These are phyloP conservation scores for Penicillium pulvis DNA, from an alignment of 495 filamentous ascomycete genomes.

Conservation along the genomic window DNA sequence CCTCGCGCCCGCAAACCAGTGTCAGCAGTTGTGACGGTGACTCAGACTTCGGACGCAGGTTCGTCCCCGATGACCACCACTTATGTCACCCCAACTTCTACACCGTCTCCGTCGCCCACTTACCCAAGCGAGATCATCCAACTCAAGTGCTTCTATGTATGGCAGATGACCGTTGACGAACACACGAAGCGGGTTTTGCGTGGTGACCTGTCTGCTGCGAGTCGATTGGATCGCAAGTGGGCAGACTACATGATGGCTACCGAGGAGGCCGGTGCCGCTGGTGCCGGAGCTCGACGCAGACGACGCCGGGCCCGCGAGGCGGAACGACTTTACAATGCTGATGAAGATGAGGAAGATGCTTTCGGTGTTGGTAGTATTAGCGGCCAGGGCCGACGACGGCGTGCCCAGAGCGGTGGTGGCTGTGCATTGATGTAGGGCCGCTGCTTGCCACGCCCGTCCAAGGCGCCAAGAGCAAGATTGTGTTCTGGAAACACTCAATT, in stretches of 20 bases:
- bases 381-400: slow-evolving; percentile 41
- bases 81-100: slow-evolving; percentile 33
- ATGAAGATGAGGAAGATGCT: slow-evolving; percentile 66
- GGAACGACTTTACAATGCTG: slow-evolving; percentile 65
- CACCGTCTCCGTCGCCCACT: slow-evolving; percentile 36
- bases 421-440: slow-evolving; percentile 57
- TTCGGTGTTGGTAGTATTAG: slow-evolving; percentile 29
- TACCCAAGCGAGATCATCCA: slow-evolving; percentile 75
- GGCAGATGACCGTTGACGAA: slow-evolving; percentile 92
- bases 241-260: slow-evolving; percentile 90
- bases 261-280: slow-evolving; percentile 77
- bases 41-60: slow-evolving; percentile 32
- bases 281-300: slow-evolving; percentile 64
- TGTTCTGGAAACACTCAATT: background rate
- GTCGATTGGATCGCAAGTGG: slow-evolving; percentile 84
- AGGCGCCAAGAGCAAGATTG: background rate
- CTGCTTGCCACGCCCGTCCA: background rate
- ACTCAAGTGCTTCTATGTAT: slow-evolving; percentile 92
- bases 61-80: slow-evolving; percentile 31
- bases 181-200: slow-evolving; percentile 81
- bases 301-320: slow-evolving; percentile 78
- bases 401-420: slow-evolving; percentile 57
- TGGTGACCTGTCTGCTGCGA: slow-evolving; percentile 70
- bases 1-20: slow-evolving; percentile 38
- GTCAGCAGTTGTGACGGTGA: slow-evolving; percentile 30